Evolutionary conservation across 495 filamentous ascomycete genomes (phyloP).

Genomic region (Diplogelasinospora grovesii): DNA sequence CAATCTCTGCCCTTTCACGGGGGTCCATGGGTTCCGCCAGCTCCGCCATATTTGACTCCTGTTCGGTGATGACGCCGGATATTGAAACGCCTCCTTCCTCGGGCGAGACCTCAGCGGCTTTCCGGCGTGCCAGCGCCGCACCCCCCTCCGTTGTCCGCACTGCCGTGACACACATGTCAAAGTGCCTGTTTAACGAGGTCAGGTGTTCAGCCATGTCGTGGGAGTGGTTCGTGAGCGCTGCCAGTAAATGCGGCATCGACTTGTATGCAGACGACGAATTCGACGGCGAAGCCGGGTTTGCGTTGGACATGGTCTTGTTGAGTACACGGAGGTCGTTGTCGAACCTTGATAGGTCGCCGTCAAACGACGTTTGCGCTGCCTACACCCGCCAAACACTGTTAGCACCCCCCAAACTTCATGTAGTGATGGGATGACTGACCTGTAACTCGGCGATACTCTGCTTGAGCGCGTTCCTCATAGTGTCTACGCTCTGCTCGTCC

Average conservation of each 20-base stretch:
- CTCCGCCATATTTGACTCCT: slow-evolving; percentile 49
- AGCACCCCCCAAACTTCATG: neutral
- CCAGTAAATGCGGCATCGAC: slow-evolving; percentile 61
- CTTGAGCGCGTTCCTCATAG: slow-evolving; percentile 59
- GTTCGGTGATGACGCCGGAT: slow-evolving; percentile 50
- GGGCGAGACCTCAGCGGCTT: slow-evolving; percentile 47
- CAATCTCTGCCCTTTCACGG: slow-evolving; percentile 73
- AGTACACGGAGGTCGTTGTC: slow-evolving; percentile 50
- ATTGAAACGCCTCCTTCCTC: slow-evolving; percentile 56
- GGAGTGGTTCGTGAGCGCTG: slow-evolving; percentile 67
- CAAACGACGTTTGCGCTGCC: slow-evolving; percentile 54
- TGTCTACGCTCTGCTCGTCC: slow-evolving; percentile 70
- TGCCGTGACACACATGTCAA: slow-evolving; percentile 89
- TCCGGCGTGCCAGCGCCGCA: slow-evolving; percentile 57
- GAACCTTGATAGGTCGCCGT: slow-evolving; percentile 57
- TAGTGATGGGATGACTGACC: slow-evolving; percentile 19
- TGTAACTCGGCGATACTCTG: slow-evolving; percentile 53
- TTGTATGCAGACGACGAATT: slow-evolving; percentile 36
- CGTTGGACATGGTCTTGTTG: slow-evolving; percentile 30
- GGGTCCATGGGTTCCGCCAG: slow-evolving; percentile 67
- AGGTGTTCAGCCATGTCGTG: slow-evolving; percentile 77
- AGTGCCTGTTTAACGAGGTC: slow-evolving; percentile 80
- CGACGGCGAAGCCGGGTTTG: slow-evolving; percentile 27
- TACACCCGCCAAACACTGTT: slow-evolving; percentile 10
- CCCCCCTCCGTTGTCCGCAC: slow-evolving; percentile 91